Evolutionary conservation across 1,139 yeast genomes (phyloP), one percentile per base, ranked within the genome.

Genomic region (Kazachstania sp.): DNA sequence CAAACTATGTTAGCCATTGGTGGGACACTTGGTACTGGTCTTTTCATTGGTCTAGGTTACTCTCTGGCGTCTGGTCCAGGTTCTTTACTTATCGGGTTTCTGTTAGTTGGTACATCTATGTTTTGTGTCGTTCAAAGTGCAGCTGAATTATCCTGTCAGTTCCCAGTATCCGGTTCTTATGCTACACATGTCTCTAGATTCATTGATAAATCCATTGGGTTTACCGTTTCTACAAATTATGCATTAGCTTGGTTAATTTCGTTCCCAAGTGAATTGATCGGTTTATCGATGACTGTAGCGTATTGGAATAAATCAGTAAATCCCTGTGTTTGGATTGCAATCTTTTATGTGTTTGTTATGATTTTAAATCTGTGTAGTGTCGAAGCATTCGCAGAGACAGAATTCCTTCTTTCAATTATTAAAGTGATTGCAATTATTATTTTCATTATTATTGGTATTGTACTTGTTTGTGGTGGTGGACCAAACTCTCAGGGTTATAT

Each of bases 1-100:
- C 36, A 40, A 7, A 19, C 41, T 11, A 41, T 45, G 44, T 81
- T 85, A 56, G 87, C 88, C 44, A 75, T 79, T 49, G 94, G 94
- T 51, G 94, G 95, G 29, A 74, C 86, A 39, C 83, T 85, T 54
- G 94, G 94, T 58, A 83, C 90, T n/a, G 86, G 85, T 54, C 65
- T 79, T 43, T 72, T 83, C 70, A 79, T 85, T 18, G 84, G 84
- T 61, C 70, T 78, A 37, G 87, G 87, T 48, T 71, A 71, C 53
- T 83, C 86, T 6, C 69, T 82, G 53, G 66, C 71, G 58, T 41
- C 45, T 3, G 90, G 90, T 43, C 88, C 90, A 18, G 84, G 77
- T 4, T 74, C 78, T 48, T 60, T 78, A 34, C 63, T 79, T 44
- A 75, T 81, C 53, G 82, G 78, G 19, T 79, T 81, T 78, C 54